Percentiles rank a stretch among this genome's conserved stretches.
Evolutionary conservation across 176 grass and related monocot species (phyloP).

Genomic region (Ensete glaucum): DNA sequence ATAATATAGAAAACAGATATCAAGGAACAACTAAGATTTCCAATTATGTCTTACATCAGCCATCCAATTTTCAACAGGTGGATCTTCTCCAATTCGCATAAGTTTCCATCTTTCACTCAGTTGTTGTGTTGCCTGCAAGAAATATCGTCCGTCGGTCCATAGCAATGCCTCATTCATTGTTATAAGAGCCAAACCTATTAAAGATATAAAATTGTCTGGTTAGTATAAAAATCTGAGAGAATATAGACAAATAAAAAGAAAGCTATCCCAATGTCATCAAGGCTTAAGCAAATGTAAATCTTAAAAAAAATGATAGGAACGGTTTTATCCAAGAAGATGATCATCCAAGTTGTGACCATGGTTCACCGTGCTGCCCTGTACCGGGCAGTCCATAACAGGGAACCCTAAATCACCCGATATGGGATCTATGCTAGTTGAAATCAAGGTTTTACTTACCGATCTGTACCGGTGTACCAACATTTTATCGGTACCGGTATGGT

Average conservation of each 20-base stretch:
- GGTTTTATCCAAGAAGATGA: not conserved
- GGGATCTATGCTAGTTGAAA: too few species aligned
- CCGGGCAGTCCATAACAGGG: too few species aligned
- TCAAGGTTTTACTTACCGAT: too few species aligned
- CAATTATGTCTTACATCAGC: constrained; percentile 44
- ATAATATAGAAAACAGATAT: not conserved
- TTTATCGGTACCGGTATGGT: too few species aligned
- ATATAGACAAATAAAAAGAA: constrained; percentile 4
- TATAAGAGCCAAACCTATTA: constrained; percentile 84
- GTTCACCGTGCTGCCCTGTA: too few species aligned
- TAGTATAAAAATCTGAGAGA: not conserved
- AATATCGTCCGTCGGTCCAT: constrained; percentile 97
- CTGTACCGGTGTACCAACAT: too few species aligned
- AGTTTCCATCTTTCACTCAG: constrained; percentile 66
- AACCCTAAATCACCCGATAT: too few species aligned
- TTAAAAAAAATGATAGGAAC: not conserved
- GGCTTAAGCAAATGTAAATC: not conserved
- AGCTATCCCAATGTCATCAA: not conserved
- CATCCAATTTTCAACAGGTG: constrained; percentile 68
- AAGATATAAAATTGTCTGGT: not conserved
- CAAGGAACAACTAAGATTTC: too few species aligned
- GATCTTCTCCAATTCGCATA: constrained; percentile 96
- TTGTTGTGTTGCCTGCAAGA: constrained; percentile 80
- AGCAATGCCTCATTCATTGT: constrained; percentile 77
- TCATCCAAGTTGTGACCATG: not conserved